These are phyloP conservation scores for Prinsepia uniflora DNA, from an alignment of 306 rosid species.

Conservation along the genomic window DNA sequence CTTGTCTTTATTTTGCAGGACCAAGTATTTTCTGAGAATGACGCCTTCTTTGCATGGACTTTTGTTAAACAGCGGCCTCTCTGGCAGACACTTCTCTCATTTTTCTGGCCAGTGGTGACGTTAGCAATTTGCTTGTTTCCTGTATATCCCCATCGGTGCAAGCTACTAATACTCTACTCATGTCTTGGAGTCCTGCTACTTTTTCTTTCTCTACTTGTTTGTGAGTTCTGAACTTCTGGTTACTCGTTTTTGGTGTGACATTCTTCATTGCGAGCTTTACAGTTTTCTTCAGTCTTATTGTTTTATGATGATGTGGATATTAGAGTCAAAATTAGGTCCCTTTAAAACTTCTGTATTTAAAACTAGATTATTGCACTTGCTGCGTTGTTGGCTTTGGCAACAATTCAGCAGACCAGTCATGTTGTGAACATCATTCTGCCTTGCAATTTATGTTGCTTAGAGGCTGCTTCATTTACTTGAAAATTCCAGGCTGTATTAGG, in stretches of 20 bases:
- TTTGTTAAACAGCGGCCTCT: conserved; percentile 86
- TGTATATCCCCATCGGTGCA: conserved; percentile 94
- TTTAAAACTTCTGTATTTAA: not conserved
- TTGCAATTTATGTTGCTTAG: not conserved
- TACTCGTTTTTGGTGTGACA: conserved; percentile 8
- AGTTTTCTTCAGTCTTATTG: not conserved
- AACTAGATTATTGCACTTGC: not conserved
- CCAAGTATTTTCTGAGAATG: conserved; percentile 82
- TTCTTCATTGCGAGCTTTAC: not conserved
- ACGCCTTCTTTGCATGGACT: conserved; percentile 97
- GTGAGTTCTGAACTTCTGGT: conserved; percentile 50
- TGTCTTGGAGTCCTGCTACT: conserved; percentile 90
- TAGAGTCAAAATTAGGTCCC: not conserved
- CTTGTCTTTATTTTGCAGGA: conserved; percentile 58
- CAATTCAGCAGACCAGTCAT: not conserved
- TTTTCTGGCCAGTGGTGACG: conserved; percentile 96
- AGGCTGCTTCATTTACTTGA: not conserved
- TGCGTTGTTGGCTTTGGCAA: not conserved
- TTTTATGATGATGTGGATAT: not conserved
- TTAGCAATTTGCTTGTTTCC: conserved; percentile 98
- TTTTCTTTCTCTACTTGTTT: conserved; percentile 65
- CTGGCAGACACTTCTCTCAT: conserved; percentile 98
- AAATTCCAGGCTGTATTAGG: not conserved
- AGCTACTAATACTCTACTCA: conserved; percentile 84
- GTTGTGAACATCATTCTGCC: not conserved